These are phyloP conservation scores for Neurospora sublineolata DNA, from an alignment of 495 filamentous ascomycete species.

Conservation along the genomic window DNA sequence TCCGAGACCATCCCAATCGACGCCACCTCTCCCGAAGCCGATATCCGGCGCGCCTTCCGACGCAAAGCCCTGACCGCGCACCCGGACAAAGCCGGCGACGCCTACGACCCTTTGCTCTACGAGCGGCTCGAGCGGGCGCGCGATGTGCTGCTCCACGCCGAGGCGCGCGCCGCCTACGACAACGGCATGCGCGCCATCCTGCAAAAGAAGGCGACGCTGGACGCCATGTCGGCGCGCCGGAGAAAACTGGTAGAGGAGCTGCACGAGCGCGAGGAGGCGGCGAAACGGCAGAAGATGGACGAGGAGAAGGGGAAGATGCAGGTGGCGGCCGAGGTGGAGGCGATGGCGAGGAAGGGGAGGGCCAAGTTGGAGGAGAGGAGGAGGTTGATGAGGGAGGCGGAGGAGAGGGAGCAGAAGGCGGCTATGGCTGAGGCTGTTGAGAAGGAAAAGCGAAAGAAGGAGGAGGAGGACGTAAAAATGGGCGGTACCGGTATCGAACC, in stretches of 20 bases:
- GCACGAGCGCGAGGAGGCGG: slow-evolving; percentile 21
- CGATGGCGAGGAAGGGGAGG: slow-evolving; percentile 14
- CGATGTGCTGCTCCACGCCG: slow-evolving; percentile 29
- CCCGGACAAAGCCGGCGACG: slow-evolving; percentile 37
- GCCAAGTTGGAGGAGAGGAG: slow-evolving; percentile 24
- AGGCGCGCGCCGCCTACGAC: slow-evolving; percentile 32
- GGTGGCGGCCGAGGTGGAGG: slow-evolving; percentile 11
- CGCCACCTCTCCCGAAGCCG: slow-evolving; percentile 27
- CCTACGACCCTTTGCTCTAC: slow-evolving; percentile 36
- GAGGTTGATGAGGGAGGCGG: slow-evolving; percentile 28
- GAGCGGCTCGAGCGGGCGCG: slow-evolving; percentile 35
- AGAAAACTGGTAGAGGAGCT: slow-evolving; percentile 28
- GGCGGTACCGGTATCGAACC: neutral
- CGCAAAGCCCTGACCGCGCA: slow-evolving; percentile 37
- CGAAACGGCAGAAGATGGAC: slow-evolving; percentile 13
- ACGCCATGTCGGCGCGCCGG: slow-evolving; percentile 21
- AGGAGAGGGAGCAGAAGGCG: slow-evolving; percentile 23
- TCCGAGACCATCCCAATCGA: slow-evolving; percentile 11
- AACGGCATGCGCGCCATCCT: slow-evolving; percentile 27
- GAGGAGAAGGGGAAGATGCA: neutral
- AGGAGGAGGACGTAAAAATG: neutral
- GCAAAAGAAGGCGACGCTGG: slow-evolving; percentile 20
- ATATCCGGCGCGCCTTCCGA: slow-evolving; percentile 36
- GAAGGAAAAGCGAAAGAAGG: slow-evolving; percentile 6
- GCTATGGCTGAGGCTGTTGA: slow-evolving; percentile 2